Conservation (phyloP, 495 filamentous ascomycete species). For the Neurospora sp. region DNA sequence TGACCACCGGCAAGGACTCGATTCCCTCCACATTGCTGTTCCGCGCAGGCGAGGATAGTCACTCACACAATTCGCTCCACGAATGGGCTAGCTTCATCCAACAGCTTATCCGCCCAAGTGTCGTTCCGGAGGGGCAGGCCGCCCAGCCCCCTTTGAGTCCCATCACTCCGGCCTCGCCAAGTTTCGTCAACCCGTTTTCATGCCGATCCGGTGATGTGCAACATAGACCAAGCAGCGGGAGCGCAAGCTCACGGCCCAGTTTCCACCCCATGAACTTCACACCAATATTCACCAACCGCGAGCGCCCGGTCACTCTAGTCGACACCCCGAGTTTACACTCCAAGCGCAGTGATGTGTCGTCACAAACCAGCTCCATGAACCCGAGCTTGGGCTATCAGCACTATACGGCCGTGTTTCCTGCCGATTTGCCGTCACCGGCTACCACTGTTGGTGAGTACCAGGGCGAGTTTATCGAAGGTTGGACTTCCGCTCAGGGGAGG, state of each 20-base stretch:
- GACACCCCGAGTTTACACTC: constrained; percentile 45
- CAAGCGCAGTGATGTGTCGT: constrained; percentile 43
- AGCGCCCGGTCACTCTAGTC: constrained; percentile 30
- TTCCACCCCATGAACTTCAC: constrained; percentile 26
- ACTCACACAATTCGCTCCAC: constrained; percentile 20
- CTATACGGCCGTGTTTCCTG: constrained; percentile 31
- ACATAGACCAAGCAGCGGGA: constrained; percentile 21
- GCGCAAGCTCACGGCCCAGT: constrained; percentile 18
- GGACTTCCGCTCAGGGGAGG: constrained; percentile 46
- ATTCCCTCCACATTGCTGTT: constrained; percentile 34
- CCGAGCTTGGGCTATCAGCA: constrained; percentile 32
- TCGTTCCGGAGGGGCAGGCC: constrained; percentile 12
- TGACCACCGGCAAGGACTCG: constrained; percentile 33
- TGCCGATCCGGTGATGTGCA: constrained; percentile 22
- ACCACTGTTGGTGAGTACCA: constrained; percentile 41
- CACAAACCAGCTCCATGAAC: constrained; percentile 37
- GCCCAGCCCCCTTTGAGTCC: constrained; percentile 28
- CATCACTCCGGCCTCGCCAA: constrained; percentile 33
- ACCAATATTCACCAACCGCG: constrained; percentile 27
- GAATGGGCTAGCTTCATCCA: constrained; percentile 40
- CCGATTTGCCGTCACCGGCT: constrained; percentile 43
- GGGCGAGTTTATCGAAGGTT: constrained; percentile 46
- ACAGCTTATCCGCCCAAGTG: constrained; percentile 24
- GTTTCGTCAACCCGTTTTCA: constrained; percentile 36
- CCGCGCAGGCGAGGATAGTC: constrained; percentile 29